Percentiles rank a stretch among this genome's conserved stretches.
phyloP scores from a whole-genome alignment of 208 protist genomes.

The Trypanosoma mega region DNA sequence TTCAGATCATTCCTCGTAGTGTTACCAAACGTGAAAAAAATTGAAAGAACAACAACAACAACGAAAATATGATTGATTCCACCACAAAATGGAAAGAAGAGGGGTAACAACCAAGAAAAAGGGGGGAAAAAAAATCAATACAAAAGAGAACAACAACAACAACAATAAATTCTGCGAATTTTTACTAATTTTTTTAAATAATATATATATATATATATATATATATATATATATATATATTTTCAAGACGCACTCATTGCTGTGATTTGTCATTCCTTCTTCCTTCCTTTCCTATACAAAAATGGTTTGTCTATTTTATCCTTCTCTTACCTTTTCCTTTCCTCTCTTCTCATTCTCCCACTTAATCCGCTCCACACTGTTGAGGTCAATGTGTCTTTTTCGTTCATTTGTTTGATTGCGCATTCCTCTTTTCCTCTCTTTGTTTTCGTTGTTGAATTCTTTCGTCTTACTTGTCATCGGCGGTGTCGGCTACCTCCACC shows the following conservation, averaged over 20 bases:
- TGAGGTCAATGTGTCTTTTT: too few relatives aligned
- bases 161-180: neutral
- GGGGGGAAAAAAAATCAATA: neutral
- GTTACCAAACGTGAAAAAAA: too few relatives aligned
- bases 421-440: too few relatives aligned
- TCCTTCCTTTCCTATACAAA: neutral
- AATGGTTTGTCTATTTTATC: neutral
- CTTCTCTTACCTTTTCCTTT: neutral
- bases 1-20: too few relatives aligned
- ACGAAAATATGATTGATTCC: too few relatives aligned
- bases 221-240: conserved; percentile 3
- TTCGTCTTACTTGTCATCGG: conserved; percentile 23
- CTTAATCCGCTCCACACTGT: neutral
- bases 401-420: too few relatives aligned
- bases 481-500: conserved; percentile 81
- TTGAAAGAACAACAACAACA: too few relatives aligned
- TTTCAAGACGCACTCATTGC: too few relatives aligned
- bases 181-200: neutral
- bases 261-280: neutral
- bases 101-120: neutral
- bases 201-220: neutral
- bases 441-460: neutral
- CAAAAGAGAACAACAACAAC: conserved; percentile 2
- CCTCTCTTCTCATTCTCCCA: neutral
- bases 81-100: too few relatives aligned